Conservation (phyloP, 441 rosid species). For the Pelargonium exstipulatum region DNA sequence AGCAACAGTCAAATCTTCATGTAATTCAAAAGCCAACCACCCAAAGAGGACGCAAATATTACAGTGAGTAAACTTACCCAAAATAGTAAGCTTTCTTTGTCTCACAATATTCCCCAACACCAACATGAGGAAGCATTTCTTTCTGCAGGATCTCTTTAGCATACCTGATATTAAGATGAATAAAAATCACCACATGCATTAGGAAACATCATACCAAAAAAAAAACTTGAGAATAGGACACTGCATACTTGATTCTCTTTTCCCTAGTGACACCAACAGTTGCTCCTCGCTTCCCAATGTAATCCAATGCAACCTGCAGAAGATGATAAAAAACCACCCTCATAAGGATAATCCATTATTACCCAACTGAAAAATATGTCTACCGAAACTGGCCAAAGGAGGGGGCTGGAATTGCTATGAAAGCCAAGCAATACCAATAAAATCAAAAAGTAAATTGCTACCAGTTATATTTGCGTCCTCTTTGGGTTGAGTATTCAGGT, state of each 20-base stretch:
- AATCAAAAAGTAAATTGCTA: not conserved
- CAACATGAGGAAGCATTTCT: conserved; percentile 99
- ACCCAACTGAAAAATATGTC: no score
- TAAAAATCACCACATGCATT: conserved; percentile 29
- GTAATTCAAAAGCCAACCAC: conserved; percentile 9
- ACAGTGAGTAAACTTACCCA: conserved; percentile 49
- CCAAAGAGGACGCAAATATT: not conserved
- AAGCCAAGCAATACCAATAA: not conserved
- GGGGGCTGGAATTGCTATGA: no score
- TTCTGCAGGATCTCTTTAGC: conserved; percentile 95
- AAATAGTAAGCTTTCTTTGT: conserved; percentile 93
- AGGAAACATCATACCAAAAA: conserved; percentile 20
- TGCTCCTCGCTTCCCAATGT: conserved; percentile 93
- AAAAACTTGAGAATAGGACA: conserved; percentile 13
- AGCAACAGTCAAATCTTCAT: conserved; percentile 7
- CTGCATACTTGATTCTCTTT: conserved; percentile 83
- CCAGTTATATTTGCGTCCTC: no score
- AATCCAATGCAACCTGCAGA: conserved; percentile 90
- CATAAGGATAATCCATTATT: not conserved
- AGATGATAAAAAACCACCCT: not conserved
- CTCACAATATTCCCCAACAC: conserved; percentile 84
- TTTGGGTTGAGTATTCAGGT: not conserved
- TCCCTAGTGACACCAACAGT: conserved; percentile 89
- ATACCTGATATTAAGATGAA: conserved; percentile 50
- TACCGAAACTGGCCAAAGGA: no score